phyloP scores from a whole-genome alignment of 495 filamentous ascomycete genomes.

The Neurospora sp. region DNA sequence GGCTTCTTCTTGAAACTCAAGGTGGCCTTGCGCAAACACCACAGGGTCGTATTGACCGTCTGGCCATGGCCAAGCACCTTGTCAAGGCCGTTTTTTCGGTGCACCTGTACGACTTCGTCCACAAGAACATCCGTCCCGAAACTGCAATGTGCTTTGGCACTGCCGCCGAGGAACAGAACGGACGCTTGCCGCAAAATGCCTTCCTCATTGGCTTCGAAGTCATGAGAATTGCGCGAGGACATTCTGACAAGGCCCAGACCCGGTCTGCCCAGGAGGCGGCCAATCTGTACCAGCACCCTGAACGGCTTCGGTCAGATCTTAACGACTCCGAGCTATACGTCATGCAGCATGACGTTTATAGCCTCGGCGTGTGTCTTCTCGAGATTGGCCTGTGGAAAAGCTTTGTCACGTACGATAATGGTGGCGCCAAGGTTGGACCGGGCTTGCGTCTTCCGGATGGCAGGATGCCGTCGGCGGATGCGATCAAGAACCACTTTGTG shows the following conservation, averaged over 20 bases:
- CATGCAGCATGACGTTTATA: constrained; percentile 59
- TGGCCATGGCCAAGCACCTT: constrained; percentile 35
- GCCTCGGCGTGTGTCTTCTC: constrained; percentile 31
- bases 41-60: background rate
- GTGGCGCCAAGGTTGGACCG: background rate
- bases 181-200: background rate
- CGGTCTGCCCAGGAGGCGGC: constrained; percentile 32
- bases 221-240: constrained; percentile 24
- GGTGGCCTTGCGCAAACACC: background rate
- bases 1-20: background rate
- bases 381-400: constrained; percentile 52
- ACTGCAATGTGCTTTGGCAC: constrained; percentile 33
- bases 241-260: constrained; percentile 14
- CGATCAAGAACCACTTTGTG: background rate
- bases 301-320: constrained; percentile 33
- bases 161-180: background rate
- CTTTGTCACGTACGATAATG: constrained; percentile 25
- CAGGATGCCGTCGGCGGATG: background rate
- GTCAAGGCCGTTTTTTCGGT: constrained; percentile 39
- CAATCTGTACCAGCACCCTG: constrained; percentile 50
- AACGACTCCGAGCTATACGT: constrained; percentile 27
- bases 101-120: constrained; percentile 43
- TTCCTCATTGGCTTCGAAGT: constrained; percentile 45
- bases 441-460: background rate
- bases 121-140: constrained; percentile 50